These are phyloP conservation scores for Ziziphus jujuba DNA, from an alignment of 306 rosid species.

Conservation along the genomic window DNA sequence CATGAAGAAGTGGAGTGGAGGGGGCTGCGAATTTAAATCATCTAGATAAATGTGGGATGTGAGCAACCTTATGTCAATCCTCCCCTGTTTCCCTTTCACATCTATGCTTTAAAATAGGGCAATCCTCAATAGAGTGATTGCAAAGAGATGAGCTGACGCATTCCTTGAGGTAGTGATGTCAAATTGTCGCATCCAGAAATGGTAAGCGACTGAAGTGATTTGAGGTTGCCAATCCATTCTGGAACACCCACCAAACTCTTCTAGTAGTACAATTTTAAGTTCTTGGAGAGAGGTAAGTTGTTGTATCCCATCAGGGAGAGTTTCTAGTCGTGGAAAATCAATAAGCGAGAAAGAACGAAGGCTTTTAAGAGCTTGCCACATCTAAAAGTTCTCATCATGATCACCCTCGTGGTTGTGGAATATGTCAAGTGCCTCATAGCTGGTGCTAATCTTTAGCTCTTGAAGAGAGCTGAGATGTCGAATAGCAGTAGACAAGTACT, in stretches of 20 bases:
- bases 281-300: background rate
- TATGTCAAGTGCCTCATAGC: background rate
- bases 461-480: background rate
- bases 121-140: too few species aligned
- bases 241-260: constrained; percentile 8
- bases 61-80: too few species aligned
- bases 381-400: too few species aligned
- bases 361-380: background rate
- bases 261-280: background rate
- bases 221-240: constrained; percentile 1
- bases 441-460: background rate
- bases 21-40: too few species aligned
- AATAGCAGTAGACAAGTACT: constrained; percentile 1
- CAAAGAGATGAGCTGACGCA: background rate
- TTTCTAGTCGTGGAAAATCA: constrained; percentile 12
- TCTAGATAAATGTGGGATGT: background rate
- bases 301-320: constrained; percentile 18
- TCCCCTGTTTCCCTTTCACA: too few species aligned
- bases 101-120: too few species aligned
- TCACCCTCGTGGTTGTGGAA: too few species aligned
- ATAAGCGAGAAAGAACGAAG: background rate
- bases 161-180: constrained; percentile 7
- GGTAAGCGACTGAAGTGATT: background rate
- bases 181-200: background rate
- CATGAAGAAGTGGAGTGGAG: background rate